These are phyloP conservation scores for Ogataea kodamae DNA, from an alignment of 805 yeast genomes.

Conservation along the genomic window DNA sequence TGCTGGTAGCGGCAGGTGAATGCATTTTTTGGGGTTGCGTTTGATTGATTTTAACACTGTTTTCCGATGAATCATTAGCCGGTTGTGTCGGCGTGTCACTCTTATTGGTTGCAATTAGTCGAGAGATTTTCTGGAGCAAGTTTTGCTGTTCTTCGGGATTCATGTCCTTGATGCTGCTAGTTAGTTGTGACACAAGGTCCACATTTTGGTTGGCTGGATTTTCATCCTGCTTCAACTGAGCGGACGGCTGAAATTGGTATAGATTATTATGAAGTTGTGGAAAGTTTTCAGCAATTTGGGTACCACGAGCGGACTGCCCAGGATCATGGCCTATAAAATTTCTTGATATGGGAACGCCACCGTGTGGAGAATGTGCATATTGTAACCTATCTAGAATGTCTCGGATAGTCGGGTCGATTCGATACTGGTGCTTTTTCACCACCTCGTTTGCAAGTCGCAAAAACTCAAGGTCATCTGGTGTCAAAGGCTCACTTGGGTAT, in stretches of 20 bases:
- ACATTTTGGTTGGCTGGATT: slow-evolving; percentile 15
- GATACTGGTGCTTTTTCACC: slow-evolving; percentile 38
- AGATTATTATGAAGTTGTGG: slow-evolving; percentile 12
- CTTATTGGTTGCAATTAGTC: slow-evolving; percentile 7
- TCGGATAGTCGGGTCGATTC: slow-evolving; percentile 61
- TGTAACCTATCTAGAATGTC: slow-evolving; percentile 57
- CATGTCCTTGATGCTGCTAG: slow-evolving; percentile 24
- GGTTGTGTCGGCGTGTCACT: not conserved
- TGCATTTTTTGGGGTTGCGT: slow-evolving; percentile 1
- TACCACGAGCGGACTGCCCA: slow-evolving; percentile 4
- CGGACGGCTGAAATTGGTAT: slow-evolving; percentile 3
- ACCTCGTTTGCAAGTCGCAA: slow-evolving; percentile 61
- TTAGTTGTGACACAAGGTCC: slow-evolving; percentile 26
- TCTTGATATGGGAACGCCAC: slow-evolving; percentile 40
- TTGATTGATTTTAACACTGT: no score
- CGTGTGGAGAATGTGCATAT: slow-evolving; percentile 57
- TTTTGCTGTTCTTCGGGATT: slow-evolving; percentile 25
- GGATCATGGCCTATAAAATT: slow-evolving; percentile 17
- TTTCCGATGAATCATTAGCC: not conserved
- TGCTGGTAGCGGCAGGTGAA: not conserved
- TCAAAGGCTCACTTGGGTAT: slow-evolving; percentile 23
- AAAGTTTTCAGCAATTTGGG: slow-evolving; percentile 6
- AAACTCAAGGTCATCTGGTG: slow-evolving; percentile 52
- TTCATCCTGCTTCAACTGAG: not conserved
- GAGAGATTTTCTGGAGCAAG: slow-evolving; percentile 18